Base-by-base conservation (phyloP, 306 rosid genomes). In the Mucuna pruriens region DNA sequence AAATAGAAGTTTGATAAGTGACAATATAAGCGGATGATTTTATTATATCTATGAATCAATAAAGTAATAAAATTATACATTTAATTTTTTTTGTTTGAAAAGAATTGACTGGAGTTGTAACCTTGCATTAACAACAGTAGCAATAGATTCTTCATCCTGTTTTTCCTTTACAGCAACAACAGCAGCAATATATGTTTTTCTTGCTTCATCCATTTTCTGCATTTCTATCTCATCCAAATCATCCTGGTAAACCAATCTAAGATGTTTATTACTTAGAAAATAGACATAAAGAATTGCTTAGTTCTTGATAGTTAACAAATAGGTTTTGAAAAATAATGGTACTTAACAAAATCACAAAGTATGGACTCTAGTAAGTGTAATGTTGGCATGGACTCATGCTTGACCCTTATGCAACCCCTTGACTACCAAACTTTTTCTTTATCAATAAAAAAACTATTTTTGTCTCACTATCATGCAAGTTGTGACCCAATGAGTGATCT, bases 81-180 rank as follows among this genome's bases (percentile, higher is more conserved):
- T 49, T 63, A 10, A 78, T 74, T 52, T 57, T 61, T 70, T 17
- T 48, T 77, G 25, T 82, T 82, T 82, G 61, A 82, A 75, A 76
- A 86, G 77, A 40, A 91, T 86, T 40, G 97, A 90, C 25, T 86
- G 93, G 74, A 93, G 92, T 51, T 45, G 79, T 62, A 84, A 83
- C 84, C 98, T 90, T 57, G 94, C 93, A 49, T 61, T 69, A 77
- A 88, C 80, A 23, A 93, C 94, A 45, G 91, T 84, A 52, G 87
- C 88, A 60, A 91, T 75, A 19, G 93, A 91, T 75, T 91, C 91
- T 75, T 93, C 94, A 74, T 93, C 93, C 76, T 71, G 92, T 80
- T 76, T 93, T 85, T 86, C 89, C 77, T 86, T 90, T 34, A 90
- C 93, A 44, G 55, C 80, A 11, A 79, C 90, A 83, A 86, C 86